These are phyloP conservation scores for Pseudogymnoascus sp. DNA, from an alignment of 2,329 filamentous ascomycete genomes.

Conservation along the genomic window DNA sequence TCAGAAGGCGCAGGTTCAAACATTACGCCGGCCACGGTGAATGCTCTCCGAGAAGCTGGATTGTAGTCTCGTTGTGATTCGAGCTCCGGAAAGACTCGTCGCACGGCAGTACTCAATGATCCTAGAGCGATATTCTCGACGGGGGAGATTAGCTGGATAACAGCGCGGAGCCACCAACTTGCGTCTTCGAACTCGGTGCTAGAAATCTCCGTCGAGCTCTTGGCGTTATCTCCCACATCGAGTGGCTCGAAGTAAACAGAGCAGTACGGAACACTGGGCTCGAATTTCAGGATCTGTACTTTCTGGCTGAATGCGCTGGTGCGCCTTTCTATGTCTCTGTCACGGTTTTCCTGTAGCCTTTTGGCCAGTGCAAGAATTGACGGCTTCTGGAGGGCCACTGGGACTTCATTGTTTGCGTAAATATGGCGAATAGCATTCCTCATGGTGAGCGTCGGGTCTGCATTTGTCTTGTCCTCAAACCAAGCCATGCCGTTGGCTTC, in stretches of 20 bases:
- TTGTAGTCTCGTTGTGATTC: not conserved
- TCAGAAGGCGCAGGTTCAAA: not conserved
- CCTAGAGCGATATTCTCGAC: slow-evolving; percentile 35
- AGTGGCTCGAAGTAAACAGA: not conserved
- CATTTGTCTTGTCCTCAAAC: slow-evolving; percentile 82
- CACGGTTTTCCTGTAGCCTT: slow-evolving; percentile 39
- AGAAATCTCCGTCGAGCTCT: slow-evolving; percentile 14
- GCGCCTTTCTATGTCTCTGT: slow-evolving; percentile 44
- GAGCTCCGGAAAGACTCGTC: slow-evolving; percentile 34
- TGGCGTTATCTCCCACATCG: no score
- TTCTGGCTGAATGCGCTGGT: slow-evolving; percentile 43
- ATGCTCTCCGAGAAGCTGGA: not conserved
- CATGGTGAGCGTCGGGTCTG: slow-evolving; percentile 64
- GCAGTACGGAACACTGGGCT: slow-evolving; percentile 29
- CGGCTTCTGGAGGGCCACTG: slow-evolving; percentile 58
- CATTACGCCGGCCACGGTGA: not conserved
- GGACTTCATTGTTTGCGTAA: slow-evolving; percentile 50
- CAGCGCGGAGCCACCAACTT: slow-evolving; percentile 16
- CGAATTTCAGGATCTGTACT: slow-evolving; percentile 29
- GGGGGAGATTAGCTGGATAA: slow-evolving; percentile 43
- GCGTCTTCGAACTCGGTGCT: not conserved
- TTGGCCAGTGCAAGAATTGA: slow-evolving; percentile 55
- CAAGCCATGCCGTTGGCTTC: slow-evolving; percentile 58
- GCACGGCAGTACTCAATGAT: slow-evolving; percentile 35
- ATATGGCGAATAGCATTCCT: slow-evolving; percentile 76